Conservation (phyloP, 208 protist genomes). For the Angomonas ambiguus region DNA sequence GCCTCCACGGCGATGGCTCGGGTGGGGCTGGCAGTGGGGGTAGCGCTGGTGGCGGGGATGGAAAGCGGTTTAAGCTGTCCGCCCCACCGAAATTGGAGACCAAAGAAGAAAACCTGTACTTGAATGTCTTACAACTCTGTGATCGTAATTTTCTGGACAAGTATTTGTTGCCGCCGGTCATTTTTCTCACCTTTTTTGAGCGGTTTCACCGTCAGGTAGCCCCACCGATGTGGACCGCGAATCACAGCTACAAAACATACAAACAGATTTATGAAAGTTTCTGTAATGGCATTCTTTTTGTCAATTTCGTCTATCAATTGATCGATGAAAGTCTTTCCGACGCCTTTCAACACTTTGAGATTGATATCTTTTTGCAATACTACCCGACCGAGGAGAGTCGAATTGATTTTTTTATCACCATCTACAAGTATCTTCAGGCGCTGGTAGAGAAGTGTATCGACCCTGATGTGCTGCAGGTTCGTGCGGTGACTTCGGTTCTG, state of each 20-base stretch:
- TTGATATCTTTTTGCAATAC: slow-evolving; percentile 42
- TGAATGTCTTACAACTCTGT: slow-evolving; percentile 67
- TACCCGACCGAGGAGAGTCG: slow-evolving; percentile 54
- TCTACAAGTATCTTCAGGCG: slow-evolving; percentile 53
- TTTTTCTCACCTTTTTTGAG: slow-evolving; percentile 64
- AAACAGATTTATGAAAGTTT: slow-evolving; percentile 79
- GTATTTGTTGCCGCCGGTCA: slow-evolving; percentile 34
- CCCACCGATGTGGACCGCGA: slow-evolving; percentile 43
- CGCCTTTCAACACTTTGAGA: slow-evolving; percentile 43
- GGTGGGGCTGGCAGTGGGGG: too few species aligned
- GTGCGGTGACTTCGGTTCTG: slow-evolving; percentile 57
- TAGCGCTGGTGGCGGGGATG: too few species aligned
- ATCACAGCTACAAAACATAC: slow-evolving; percentile 70
- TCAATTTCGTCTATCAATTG: slow-evolving; percentile 44
- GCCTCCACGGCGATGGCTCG: too few species aligned
- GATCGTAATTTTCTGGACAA: slow-evolving; percentile 30
- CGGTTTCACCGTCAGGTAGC: slow-evolving; percentile 49
- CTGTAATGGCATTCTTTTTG: slow-evolving; percentile 60
- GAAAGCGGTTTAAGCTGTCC: too few species aligned
- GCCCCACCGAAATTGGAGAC: background rate
- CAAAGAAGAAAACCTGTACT: background rate
- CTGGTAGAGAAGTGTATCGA: slow-evolving; percentile 57
- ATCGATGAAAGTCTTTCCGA: slow-evolving; percentile 49
- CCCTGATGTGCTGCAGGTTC: slow-evolving; percentile 75
- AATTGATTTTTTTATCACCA: slow-evolving; percentile 67